Evolutionary conservation across 2,329 filamentous ascomycete species (phyloP).

Genomic region (Exophiala bonariae): DNA sequence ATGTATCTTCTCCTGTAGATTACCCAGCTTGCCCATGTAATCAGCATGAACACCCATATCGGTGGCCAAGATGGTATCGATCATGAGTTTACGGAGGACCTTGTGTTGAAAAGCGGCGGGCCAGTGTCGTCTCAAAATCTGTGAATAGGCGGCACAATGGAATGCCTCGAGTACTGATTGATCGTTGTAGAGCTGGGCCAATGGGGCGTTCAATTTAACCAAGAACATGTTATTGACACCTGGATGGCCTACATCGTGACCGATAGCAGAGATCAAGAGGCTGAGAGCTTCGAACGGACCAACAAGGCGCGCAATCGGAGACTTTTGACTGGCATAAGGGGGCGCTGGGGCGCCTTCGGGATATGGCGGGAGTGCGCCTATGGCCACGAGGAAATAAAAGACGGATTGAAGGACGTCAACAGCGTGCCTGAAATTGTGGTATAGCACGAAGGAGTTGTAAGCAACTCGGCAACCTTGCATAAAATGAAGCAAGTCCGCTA

Average conservation of each 20-base stretch:
- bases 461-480: conserved; percentile 84
- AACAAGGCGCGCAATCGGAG: conserved; percentile 72
- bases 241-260: conserved; percentile 95
- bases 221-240: conserved; percentile 98
- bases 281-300: conserved; percentile 85
- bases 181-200: conserved; percentile 96
- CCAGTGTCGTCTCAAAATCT: conserved; percentile 92
- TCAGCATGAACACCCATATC: conserved; percentile 98
- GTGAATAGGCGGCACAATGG: conserved; percentile 94
- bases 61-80: conserved; percentile 94
- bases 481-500: conserved; percentile 80
- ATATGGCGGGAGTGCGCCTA: conserved; percentile 74
- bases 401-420: conserved; percentile 93
- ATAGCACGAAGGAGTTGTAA: conserved; percentile 96
- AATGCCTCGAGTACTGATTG: conserved; percentile 95
- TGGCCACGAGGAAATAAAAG: conserved; percentile 82
- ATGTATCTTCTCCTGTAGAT: conserved; percentile 74
- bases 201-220: conserved; percentile 83
- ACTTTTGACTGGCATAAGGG: conserved; percentile 43
- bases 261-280: conserved; percentile 90
- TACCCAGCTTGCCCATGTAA: conserved; percentile 87
- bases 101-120: conserved; percentile 75
- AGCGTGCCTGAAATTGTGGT: conserved; percentile 97
- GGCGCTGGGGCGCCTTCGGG: conserved; percentile 40
- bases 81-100: conserved; percentile 85